A percentile compares a stretch with the other conserved stretches of the same genome.
phyloP scores from a whole-genome alignment of 1,284 basidiomycete genomes.

The Xanthoconium separans region DNA sequence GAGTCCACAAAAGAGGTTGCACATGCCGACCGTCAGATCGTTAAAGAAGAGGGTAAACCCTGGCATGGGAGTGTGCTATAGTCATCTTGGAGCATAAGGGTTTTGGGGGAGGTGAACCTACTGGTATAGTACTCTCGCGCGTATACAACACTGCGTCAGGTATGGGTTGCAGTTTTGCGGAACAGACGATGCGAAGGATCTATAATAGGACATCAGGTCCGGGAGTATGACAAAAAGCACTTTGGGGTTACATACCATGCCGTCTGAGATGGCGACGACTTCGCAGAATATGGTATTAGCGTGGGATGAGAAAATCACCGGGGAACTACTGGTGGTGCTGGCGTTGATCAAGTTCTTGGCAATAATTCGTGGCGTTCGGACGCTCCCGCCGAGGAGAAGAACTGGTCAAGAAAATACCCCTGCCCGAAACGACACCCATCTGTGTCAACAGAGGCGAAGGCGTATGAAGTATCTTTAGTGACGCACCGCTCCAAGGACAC shows the following conservation, averaged over 20 bases:
- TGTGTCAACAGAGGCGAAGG: too few species aligned
- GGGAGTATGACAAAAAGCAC: background rate
- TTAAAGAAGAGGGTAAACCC: constrained; percentile 95
- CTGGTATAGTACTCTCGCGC: constrained; percentile 88
- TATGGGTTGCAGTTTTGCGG: constrained; percentile 68
- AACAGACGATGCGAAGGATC: constrained; percentile 95
- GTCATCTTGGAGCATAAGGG: background rate
- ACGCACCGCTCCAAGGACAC: constrained; percentile 93
- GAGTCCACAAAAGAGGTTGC: constrained; percentile 92
- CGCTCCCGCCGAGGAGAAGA: constrained; percentile 95
- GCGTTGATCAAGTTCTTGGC: constrained; percentile 93
- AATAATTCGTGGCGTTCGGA: constrained; percentile 89
- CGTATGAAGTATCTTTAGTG: background rate
- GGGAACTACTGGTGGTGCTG: background rate
- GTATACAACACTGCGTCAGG: constrained; percentile 72
- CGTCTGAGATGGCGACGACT: constrained; percentile 97
- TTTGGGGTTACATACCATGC: constrained; percentile 63
- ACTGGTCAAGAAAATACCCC: constrained; percentile 98
- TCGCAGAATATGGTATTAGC: constrained; percentile 97
- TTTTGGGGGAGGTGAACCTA: constrained; percentile 32
- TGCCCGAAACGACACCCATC: constrained; percentile 33
- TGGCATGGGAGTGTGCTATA: constrained; percentile 26
- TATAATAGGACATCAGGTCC: constrained; percentile 27
- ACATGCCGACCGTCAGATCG: constrained; percentile 87
- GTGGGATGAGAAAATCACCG: background rate